Base-by-base conservation (phyloP, 2,329 filamentous ascomycete species). In the Trichoderma pleuroti region DNA sequence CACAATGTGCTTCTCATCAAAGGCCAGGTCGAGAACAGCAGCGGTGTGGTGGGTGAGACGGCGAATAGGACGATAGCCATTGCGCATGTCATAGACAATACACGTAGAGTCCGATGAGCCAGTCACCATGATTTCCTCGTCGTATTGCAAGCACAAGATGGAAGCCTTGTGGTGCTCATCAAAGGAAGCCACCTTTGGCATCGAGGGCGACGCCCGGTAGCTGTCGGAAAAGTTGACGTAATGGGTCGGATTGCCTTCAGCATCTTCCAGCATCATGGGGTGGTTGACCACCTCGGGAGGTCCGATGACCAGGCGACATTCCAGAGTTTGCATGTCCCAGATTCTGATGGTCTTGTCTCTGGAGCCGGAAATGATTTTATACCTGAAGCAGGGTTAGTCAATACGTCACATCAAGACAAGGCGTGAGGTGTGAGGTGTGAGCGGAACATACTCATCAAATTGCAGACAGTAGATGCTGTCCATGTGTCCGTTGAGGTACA, bases 401-500 rank as follows among this genome's bases (percentile, higher is more conserved):
- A 32, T n/a, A 24, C 5, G 46, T 12, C 14, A 26, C 46, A 34
- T 3, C 16, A 34, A 21, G 26, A 59, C 11, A 24, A 4, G 16
- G 54, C 28, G 57, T 36, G 7, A 21, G 62, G 18, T n/a, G 46
- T 8, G n/a, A 9, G 18, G 18, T 46, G n/a, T 46, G 12, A 6
- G 3, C 14, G 32, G n/a, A 26, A 84, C 91, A 76, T 87, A 94
- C 91, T 98, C 95, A 80, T 99, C 96, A 79, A 98, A 99, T 78
- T 99, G 96, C 70, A 97, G 88, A 81, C 96, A 99, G 82, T 99
- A 99, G 70, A 99, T 97, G 74, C 94, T 98, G 80, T 99, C 96
- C 30, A 91, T 90, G 79, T 99, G 96, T 2, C 96, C 96, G 76
- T 96, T 93, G 26, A 99, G 86, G 80, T 98, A 98, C 70, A 97